Evolutionary conservation across 805 yeast species (phyloP).

Genomic region (Metschnikowia dekortorum): DNA sequence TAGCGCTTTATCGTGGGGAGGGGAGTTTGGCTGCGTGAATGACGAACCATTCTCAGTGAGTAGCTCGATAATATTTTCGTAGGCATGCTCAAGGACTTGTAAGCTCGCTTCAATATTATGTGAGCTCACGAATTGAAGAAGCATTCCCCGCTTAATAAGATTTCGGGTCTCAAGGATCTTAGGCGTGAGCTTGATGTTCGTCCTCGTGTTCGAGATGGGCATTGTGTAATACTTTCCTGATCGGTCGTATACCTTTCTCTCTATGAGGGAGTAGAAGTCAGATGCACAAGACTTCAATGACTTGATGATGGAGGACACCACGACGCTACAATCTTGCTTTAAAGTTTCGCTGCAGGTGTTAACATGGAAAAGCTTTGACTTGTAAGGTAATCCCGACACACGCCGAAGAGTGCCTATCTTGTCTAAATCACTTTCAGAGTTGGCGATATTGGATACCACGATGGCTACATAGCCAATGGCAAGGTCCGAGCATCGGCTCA

Average conservation of each 20-base stretch:
- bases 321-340: constrained; percentile 26
- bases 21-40: constrained; percentile 8
- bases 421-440: constrained; percentile 16
- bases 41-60: constrained; percentile 14
- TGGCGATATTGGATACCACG: constrained; percentile 17
- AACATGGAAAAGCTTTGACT: constrained; percentile 26
- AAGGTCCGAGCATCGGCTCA: not conserved
- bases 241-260: constrained; percentile 30
- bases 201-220: constrained; percentile 25
- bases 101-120: constrained; percentile 30
- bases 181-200: constrained; percentile 31
- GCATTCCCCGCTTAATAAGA: constrained; percentile 32
- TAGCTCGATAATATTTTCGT: constrained; percentile 27
- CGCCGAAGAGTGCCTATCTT: constrained; percentile 24
- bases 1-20: constrained; percentile 28
- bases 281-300: constrained; percentile 25
- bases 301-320: constrained; percentile 28
- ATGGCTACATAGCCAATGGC: constrained; percentile 22
- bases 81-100: constrained; percentile 29
- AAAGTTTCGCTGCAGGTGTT: constrained; percentile 10
- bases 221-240: constrained; percentile 33
- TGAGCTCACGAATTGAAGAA: constrained; percentile 30
- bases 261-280: constrained; percentile 33
- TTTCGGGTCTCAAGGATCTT: constrained; percentile 36
- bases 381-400: constrained; percentile 26